Evolutionary conservation across 2,329 filamentous ascomycete species (phyloP).

Genomic region (Zarea fungicola): DNA sequence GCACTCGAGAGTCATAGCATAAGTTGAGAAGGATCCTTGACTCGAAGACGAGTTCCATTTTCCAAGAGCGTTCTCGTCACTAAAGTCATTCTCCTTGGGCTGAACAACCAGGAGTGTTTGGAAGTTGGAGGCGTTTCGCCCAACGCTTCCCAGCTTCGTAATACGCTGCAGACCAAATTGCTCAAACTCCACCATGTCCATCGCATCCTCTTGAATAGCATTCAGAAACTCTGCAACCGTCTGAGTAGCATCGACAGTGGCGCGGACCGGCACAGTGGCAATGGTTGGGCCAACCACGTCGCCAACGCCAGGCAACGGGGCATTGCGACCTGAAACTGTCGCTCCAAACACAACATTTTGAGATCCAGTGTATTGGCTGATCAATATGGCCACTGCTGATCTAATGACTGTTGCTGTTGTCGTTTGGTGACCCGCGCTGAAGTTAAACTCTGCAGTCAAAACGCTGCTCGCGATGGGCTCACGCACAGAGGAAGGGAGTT

Average conservation of each 20-base stretch:
- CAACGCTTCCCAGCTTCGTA: neutral
- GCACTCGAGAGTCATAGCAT: neutral
- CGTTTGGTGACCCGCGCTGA: neutral
- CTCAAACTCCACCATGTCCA: neutral
- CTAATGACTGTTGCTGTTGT: neutral
- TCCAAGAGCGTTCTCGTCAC: neutral
- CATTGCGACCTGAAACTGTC: slow-evolving; percentile 17
- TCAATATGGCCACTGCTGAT: slow-evolving; percentile 15
- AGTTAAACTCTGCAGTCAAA: neutral
- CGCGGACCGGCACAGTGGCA: slow-evolving; percentile 16
- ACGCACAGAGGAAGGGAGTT: neutral
- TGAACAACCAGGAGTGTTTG: neutral
- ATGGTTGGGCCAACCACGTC: slow-evolving; percentile 19
- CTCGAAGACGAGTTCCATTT: neutral
- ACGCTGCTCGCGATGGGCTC: neutral
- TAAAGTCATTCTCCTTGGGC: neutral
- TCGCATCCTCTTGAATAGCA: neutral
- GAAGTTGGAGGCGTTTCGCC: neutral
- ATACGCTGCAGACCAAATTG: neutral
- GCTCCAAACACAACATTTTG: slow-evolving; percentile 18
- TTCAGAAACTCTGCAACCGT: neutral
- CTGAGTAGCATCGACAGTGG: neutral
- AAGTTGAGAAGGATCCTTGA: neutral
- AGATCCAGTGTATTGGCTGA: slow-evolving; percentile 29
- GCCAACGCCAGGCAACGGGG: slow-evolving; percentile 16